Evolutionary conservation across 371 early-diverging fungal genomes (phyloP).

Genomic region (Apophysomyces elegans): DNA sequence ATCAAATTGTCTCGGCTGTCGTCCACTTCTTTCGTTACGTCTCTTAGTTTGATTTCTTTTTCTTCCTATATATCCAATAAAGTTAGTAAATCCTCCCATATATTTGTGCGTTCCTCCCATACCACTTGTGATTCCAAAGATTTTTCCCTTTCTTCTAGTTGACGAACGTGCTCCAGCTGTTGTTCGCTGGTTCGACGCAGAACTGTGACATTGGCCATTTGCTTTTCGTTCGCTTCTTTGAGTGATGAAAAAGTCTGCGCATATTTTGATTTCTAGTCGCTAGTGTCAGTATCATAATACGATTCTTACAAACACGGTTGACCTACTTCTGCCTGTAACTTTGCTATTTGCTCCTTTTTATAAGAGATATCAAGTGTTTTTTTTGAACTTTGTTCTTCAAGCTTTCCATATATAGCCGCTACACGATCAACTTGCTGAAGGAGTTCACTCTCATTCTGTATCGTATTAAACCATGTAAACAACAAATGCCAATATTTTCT

Average conservation of each 20-base stretch:
- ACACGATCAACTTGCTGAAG: slow-evolving; percentile 81
- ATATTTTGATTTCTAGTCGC: slow-evolving; percentile 33
- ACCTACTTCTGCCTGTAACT: slow-evolving; percentile 68
- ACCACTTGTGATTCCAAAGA: slow-evolving; percentile 37
- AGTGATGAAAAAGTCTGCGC: slow-evolving; percentile 47
- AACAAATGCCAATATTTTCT: not conserved
- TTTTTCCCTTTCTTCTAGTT: slow-evolving; percentile 43
- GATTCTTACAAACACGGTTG: no score
- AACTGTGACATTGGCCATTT: slow-evolving; percentile 32
- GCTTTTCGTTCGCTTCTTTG: slow-evolving; percentile 42
- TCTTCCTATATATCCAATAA: slow-evolving; percentile 12
- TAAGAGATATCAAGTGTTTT: slow-evolving; percentile 72
- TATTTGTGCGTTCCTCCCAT: slow-evolving; percentile 11
- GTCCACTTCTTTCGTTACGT: slow-evolving; percentile 52
- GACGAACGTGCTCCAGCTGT: slow-evolving; percentile 46
- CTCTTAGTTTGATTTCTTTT: slow-evolving; percentile 52
- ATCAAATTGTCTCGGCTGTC: slow-evolving; percentile 48
- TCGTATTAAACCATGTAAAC: not conserved
- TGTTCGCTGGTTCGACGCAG: slow-evolving; percentile 43
- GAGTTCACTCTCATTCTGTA: slow-evolving; percentile 60
- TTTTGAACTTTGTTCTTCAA: slow-evolving; percentile 80
- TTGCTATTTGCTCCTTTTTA: slow-evolving; percentile 78
- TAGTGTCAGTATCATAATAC: not conserved
- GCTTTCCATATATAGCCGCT: slow-evolving; percentile 76
- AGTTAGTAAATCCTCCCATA: not conserved